A percentile compares a stretch with the other conserved stretches of the same genome.
Conservation (phyloP, 208 protist genomes). For the Vickermania ingenoplastis region DNA sequence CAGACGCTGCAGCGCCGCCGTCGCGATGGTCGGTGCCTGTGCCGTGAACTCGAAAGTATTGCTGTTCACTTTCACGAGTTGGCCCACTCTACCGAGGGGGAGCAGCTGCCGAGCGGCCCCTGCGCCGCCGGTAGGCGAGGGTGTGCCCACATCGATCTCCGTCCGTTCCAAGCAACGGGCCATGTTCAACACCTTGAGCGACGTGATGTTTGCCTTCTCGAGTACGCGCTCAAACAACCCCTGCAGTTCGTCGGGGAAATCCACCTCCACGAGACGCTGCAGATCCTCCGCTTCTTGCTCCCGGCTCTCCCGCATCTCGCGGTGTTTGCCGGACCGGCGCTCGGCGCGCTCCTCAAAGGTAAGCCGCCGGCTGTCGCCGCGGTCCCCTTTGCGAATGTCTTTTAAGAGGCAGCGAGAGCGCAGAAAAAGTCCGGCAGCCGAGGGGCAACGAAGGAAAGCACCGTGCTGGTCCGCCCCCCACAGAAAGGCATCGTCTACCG, state of each 20-base stretch:
- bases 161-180: conserved; percentile 77
- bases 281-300: conserved; percentile 67
- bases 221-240: conserved; percentile 37
- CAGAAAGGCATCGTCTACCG: too few species aligned
- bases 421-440: conserved; percentile 4
- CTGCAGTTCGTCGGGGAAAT: conserved; percentile 73
- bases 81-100: conserved; percentile 56
- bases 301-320: conserved; percentile 38
- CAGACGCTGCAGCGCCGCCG: conserved; percentile 50
- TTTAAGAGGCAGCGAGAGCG: conserved; percentile 22
- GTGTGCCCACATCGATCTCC: conserved; percentile 48
- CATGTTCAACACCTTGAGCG: conserved; percentile 86
- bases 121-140: conserved; percentile 27
- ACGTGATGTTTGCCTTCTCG: conserved; percentile 67
- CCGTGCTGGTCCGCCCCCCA: too few species aligned
- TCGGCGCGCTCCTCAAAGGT: conserved; percentile 81
- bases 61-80: conserved; percentile 59
- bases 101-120: conserved; percentile 31
- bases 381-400: conserved; percentile 57
- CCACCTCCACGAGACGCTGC: conserved; percentile 44
- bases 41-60: conserved; percentile 61
- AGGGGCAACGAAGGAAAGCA: too few species aligned
- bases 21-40: conserved; percentile 38
- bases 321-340: conserved; percentile 61
- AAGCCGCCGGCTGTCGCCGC: conserved; percentile 59